Evolutionary conservation across 1,139 yeast species (phyloP).

Genomic region (Suhomyces panamericanus): DNA sequence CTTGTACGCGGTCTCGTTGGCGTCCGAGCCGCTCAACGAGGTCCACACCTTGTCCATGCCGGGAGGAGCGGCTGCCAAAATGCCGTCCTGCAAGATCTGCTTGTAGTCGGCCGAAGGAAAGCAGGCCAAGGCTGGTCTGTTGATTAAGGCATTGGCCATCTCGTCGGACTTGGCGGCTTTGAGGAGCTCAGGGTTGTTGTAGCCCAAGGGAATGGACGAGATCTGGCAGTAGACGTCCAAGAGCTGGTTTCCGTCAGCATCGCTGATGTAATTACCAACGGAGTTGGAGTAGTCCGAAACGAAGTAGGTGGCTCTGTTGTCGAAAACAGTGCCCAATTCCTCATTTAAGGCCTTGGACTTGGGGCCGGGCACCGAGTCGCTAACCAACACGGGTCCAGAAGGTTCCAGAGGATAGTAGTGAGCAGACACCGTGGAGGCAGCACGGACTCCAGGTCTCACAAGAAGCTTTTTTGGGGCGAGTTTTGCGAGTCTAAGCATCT

Average conservation of each 20-base stretch:
- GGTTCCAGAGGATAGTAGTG: constrained; percentile 56
- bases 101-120: constrained; percentile 62
- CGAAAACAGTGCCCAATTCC: constrained; percentile 57
- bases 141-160: constrained; percentile 66
- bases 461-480: background rate
- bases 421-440: constrained; percentile 20
- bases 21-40: constrained; percentile 72
- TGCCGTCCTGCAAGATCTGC: constrained; percentile 52
- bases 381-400: constrained; percentile 45
- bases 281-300: constrained; percentile 66
- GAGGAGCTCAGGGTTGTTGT: constrained; percentile 69
- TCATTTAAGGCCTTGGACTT: constrained; percentile 46
- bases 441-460: background rate
- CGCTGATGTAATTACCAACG: constrained; percentile 68
- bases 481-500: constrained; percentile 6
- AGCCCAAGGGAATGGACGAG: constrained; percentile 72
- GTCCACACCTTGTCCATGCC: constrained; percentile 69
- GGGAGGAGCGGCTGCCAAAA: constrained; percentile 68
- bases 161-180: constrained; percentile 62
- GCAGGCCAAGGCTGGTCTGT: constrained; percentile 75
- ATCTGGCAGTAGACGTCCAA: constrained; percentile 73
- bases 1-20: constrained; percentile 74
- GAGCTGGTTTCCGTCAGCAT: constrained; percentile 65
- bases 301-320: constrained; percentile 68
- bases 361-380: constrained; percentile 63